A percentile compares a stretch with the other conserved stretches of the same genome.
phyloP scores from a whole-genome alignment of 2,329 filamentous ascomycete genomes.

The Colletotrichum graminicola region DNA sequence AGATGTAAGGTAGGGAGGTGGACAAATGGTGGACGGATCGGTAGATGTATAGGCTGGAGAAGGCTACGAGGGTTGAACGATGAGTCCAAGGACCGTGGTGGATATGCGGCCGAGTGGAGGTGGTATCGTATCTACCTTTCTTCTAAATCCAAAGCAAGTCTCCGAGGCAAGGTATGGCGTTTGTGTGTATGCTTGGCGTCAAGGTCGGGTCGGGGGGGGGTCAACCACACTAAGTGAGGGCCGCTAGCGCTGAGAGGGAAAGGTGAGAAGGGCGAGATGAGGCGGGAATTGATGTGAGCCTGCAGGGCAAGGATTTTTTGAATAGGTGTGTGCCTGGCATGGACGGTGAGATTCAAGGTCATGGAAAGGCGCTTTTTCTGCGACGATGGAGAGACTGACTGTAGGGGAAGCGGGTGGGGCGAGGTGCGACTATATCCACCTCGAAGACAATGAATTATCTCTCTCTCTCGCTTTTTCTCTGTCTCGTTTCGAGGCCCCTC shows the following conservation, averaged over 20 bases:
- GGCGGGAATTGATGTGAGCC: slow-evolving; percentile 7
- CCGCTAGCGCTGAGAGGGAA: slow-evolving; percentile 32
- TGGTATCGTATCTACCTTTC: not conserved
- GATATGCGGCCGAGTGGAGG: slow-evolving; percentile 21
- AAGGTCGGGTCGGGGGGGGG: slow-evolving; percentile 29
- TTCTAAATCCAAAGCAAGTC: not conserved
- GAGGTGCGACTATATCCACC: not conserved
- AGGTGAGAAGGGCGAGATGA: slow-evolving; percentile 10
- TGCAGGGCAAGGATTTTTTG: not conserved
- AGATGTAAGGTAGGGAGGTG: slow-evolving; percentile 26
- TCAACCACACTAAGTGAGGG: slow-evolving; percentile 33
- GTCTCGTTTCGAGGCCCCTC: not conserved
- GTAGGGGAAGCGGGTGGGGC: not conserved
- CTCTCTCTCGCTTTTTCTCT: not conserved
- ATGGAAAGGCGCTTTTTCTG: not conserved
- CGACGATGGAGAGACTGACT: not conserved
- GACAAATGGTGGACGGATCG: not conserved
- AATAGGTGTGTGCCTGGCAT: not conserved
- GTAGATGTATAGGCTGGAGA: slow-evolving; percentile 39
- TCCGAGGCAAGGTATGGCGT: slow-evolving; percentile 1
- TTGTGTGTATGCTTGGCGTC: slow-evolving; percentile 32
- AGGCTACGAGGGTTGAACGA: slow-evolving; percentile 24
- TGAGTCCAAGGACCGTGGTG: slow-evolving; percentile 5
- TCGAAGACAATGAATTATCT: not conserved
- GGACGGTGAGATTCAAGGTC: slow-evolving; percentile 6